Evolutionary conservation across 495 filamentous ascomycete genomes (phyloP), one percentile per base, ranked within the genome.

Genomic region (Cladorrhinum samala): DNA sequence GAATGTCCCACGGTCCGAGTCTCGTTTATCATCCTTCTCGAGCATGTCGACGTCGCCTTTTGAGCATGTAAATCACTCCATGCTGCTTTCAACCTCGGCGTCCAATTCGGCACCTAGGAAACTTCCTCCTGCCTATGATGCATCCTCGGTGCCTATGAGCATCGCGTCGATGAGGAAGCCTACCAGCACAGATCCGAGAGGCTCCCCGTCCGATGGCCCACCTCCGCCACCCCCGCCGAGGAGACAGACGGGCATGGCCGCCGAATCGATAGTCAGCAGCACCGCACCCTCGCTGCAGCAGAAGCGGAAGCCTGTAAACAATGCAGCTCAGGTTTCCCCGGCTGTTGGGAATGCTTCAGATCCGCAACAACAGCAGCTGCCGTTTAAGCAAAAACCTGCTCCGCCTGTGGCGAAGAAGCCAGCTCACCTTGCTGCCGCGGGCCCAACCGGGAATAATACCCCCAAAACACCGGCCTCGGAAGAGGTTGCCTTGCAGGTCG

Each of bases 381-480:
- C 67, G 39, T 51, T 49, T 7, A 71, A 71, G 27, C 69, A 70
- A 9, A 79, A 75, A 58, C 60, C 67, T 0, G 62, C 76, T 13
- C 78, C 78, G n/a, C 77, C 78, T 0, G 67, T 82, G 44, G 77
- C 75, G 3, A 70, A 68, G 47, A 82, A 82, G 52, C 78, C 78
- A 1, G 69, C 75, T 5, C 76, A 80, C 59, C 70, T 82, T 13
- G 63, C 60, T 11, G 62, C 51, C 3, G 63, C 68, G 11, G 58
- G 58, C 14, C 74, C 75, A 1, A 68, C 74, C 2, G 53, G 56
- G 4, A 63, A 53, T 46, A 71, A 59, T 50, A 54, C 55, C 25
- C 54, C 66, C 11, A 38, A 30, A 2, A 53, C 40, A n/a, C 7
- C 56, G 36, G 19, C n/a, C 2, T 45, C 55, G 5, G 53, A 56